These are phyloP conservation scores for Atalantia buxifolia DNA, from an alignment of 345 rosid species.

Conservation along the genomic window DNA sequence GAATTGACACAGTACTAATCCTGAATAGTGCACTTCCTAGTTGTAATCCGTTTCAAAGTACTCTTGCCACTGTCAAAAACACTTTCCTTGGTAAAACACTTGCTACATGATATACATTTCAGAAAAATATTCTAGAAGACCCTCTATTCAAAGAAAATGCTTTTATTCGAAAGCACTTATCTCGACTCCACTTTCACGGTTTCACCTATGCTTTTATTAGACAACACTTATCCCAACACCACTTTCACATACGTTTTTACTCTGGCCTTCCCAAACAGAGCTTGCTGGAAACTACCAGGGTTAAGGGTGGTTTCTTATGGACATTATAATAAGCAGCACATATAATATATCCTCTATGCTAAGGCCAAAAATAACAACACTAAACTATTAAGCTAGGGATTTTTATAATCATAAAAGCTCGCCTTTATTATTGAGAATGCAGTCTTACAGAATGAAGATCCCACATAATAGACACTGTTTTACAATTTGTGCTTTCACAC, in stretches of 20 bases:
- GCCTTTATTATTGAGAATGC: conserved; percentile 5
- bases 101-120: too few relatives aligned
- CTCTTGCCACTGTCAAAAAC: not conserved
- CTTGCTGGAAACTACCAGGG: not conserved
- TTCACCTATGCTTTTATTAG: too few relatives aligned
- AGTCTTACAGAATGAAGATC: not conserved
- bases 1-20: too few relatives aligned
- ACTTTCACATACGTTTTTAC: too few relatives aligned
- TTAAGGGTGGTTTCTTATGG: not conserved
- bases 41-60: not conserved
- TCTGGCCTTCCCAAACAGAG: not conserved
- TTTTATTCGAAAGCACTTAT: too few relatives aligned
- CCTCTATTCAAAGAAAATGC: too few relatives aligned
- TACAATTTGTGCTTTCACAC: conserved; percentile 2
- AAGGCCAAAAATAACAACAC: not conserved
- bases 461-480: conserved; percentile 9
- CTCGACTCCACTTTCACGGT: too few relatives aligned
- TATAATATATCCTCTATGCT: not conserved
- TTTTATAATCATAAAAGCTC: not conserved
- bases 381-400: not conserved
- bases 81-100: not conserved
- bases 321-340: not conserved
- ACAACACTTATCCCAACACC: too few relatives aligned
- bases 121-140: too few relatives aligned
- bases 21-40: not conserved